Evolutionary conservation across 306 rosid genomes (phyloP), one percentile per base, ranked within the genome.

Genomic region (Abrus pulchellus): DNA sequence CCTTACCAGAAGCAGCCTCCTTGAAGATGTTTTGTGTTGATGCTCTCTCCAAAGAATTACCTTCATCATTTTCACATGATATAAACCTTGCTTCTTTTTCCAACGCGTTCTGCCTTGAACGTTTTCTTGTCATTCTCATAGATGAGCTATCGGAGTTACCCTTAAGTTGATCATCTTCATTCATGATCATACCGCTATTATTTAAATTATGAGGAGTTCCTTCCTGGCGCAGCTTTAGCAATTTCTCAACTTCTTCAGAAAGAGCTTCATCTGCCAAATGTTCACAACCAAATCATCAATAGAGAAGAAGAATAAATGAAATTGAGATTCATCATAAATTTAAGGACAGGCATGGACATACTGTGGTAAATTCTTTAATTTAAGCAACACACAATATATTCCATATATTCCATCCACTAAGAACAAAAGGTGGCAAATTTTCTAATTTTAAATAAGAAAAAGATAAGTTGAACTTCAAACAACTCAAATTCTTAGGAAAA

Each of bases 181-280:
- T 75, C 52, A 70, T 43, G 43, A 81, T 79, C 40, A 69, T 77
- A 34, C 53, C 71, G 38, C 56, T 68, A 53, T 77, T 73, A 79
- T 75, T 84, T 54, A 72, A 75, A 85, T 78, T 67, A 77, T 78
- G 74, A 38, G 81, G 33, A 77, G 65, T 72, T 80, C 86, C 78
- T 56, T 84, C 90, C 74, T 68, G 86, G 29, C 74, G 85, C 41
- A 75, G 80, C 86, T 82, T 88, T 75, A 27, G 85, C 38, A 93
- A 81, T 71, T 83, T 91, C 78, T 79, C 92, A 73, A 91, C 67
- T 89, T 95, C 94, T 85, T 86, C 90, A 63, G 83, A 48, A 78
- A 95, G 95, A 47, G 79, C 84, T 67, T 84, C 88, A 83, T 82
- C 97, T 94, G 92, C 78, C 62, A 74, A 61, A 80, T 80, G 75